A percentile compares a stretch with the other conserved stretches of the same genome.
phyloP scores from a whole-genome alignment of 75 land plant genomes.

The Isoetes taiwanensis region DNA sequence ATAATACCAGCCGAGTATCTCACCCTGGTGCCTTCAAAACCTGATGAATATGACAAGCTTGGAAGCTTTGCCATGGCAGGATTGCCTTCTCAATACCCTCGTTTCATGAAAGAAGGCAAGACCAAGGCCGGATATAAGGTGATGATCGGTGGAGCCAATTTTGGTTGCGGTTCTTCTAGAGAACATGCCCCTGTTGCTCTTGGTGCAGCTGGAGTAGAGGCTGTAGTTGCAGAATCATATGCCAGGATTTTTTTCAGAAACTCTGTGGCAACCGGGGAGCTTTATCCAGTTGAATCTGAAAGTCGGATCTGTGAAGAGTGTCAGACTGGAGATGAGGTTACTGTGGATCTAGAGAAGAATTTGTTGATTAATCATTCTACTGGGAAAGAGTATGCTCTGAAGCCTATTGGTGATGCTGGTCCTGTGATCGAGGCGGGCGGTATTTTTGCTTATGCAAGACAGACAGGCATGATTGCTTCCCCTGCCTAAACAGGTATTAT shows the following conservation, averaged over 20 bases:
- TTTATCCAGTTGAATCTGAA: slow-evolving; percentile 80
- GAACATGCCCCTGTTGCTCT: slow-evolving; percentile 97
- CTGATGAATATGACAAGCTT: slow-evolving; percentile 86
- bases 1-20: slow-evolving; percentile 95
- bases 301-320: slow-evolving; percentile 65
- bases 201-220: slow-evolving; percentile 74
- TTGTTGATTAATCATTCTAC: slow-evolving; percentile 68
- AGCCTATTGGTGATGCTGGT: slow-evolving; percentile 94
- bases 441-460: slow-evolving; percentile 83
- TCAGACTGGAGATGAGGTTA: slow-evolving; percentile 71
- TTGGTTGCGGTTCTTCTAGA: slow-evolving; percentile 97
- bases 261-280: slow-evolving; percentile 90
- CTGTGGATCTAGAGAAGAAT: slow-evolving; percentile 48
- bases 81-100: slow-evolving; percentile 37
- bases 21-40: slow-evolving; percentile 89
- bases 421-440: slow-evolving; percentile 97
- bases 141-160: slow-evolving; percentile 73
- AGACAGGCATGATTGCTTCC: slow-evolving; percentile 83
- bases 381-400: slow-evolving; percentile 69
- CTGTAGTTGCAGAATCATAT: slow-evolving; percentile 86
- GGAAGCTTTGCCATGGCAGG: slow-evolving; percentile 76
- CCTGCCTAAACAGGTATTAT: no score
- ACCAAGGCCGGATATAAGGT: slow-evolving; percentile 41
- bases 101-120: slow-evolving; percentile 47
- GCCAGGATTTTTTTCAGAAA: slow-evolving; percentile 91